Conservation (phyloP, 2,329 filamentous ascomycete genomes). For the Alternaria rosae region DNA sequence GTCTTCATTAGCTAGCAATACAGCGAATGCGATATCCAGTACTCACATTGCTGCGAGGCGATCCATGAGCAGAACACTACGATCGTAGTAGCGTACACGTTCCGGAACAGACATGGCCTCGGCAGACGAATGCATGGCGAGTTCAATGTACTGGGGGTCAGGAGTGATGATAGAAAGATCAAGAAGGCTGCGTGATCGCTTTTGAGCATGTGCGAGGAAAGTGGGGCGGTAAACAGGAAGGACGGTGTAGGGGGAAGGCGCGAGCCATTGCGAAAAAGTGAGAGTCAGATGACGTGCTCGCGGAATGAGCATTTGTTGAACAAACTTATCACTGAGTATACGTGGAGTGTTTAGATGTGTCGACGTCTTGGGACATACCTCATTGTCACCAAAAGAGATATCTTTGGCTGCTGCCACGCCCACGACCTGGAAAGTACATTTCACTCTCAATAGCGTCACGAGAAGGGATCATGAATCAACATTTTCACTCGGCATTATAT, state of each 20-base stretch:
- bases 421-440: background rate
- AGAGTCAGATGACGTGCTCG: background rate
- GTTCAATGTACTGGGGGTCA: background rate
- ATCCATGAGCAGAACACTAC: background rate
- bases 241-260: conserved; percentile 1
- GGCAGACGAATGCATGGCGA: background rate
- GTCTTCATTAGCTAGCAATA: background rate
- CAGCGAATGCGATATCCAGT: background rate
- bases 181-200: background rate
- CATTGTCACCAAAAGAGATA: background rate
- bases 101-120: background rate
- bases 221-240: conserved; percentile 4
- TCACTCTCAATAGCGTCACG: background rate
- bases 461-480: background rate
- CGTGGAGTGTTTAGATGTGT: background rate
- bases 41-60: conserved; percentile 2
- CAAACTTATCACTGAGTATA: background rate
- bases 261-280: background rate
- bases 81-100: background rate
- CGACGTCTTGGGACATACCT: background rate
- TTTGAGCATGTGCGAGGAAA: background rate
- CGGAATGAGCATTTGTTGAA: background rate
- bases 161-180: background rate
- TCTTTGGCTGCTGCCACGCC: background rate
- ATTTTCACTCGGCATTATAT: accelerated